Conservation (phyloP, 768 basidiomycete species). For the Daedalea quercina region DNA sequence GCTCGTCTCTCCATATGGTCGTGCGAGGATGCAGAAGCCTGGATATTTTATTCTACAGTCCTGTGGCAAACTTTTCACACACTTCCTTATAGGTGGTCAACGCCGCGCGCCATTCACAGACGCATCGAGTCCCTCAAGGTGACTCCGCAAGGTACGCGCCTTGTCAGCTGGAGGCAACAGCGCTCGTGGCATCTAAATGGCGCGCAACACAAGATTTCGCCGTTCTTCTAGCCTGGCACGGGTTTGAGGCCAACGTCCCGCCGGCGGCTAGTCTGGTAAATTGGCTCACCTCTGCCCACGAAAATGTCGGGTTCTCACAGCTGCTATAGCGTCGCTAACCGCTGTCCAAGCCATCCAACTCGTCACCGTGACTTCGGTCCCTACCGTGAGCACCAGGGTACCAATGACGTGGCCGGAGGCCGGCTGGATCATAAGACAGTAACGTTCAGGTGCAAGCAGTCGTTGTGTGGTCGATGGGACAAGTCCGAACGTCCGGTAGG, state of each 20-base stretch:
- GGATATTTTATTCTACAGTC: not conserved
- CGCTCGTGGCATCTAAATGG: not conserved
- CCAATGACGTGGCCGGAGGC: not conserved
- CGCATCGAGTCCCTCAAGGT: not conserved
- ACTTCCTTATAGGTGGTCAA: not conserved
- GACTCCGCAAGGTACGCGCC: not conserved
- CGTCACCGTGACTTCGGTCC: no score
- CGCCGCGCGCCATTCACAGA: not conserved
- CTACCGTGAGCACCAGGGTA: no score
- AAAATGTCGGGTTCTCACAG: no score
- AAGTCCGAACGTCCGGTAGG: not conserved
- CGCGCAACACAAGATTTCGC: not conserved
- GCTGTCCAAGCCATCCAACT: no score
- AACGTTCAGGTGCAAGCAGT: no score
- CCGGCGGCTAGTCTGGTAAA: not conserved
- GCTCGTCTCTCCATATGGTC: not conserved
- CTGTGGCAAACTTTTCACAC: not conserved
- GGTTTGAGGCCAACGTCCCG: not conserved
- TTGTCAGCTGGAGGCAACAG: not conserved
- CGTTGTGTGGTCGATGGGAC: not conserved
- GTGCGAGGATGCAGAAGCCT: not conserved
- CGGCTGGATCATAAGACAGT: not conserved
- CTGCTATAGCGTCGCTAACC: no score
- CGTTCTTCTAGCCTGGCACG: not conserved
- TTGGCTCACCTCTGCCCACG: not conserved